Percentiles rank a stretch among this genome's conserved stretches.
Conservation (phyloP, 169 alveolate genomes). For the Plasmodium falciparum region DNA sequence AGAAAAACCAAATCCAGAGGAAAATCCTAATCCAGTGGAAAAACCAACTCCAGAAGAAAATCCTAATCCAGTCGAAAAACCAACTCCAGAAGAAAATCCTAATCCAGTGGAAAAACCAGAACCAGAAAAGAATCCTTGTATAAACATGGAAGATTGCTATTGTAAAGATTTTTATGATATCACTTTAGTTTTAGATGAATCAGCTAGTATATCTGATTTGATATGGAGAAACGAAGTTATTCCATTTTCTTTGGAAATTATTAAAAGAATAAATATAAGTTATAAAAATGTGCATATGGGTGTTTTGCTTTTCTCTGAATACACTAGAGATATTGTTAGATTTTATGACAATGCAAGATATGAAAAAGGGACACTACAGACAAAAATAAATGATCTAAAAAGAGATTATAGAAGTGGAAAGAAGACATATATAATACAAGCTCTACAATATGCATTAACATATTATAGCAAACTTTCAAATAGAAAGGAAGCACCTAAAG, state of each 20-base stretch:
- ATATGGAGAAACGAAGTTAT: constrained; percentile 57
- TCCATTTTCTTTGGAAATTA: constrained; percentile 51
- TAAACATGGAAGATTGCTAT: constrained; percentile 38
- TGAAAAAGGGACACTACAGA: constrained; percentile 20
- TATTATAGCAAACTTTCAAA: constrained; percentile 18
- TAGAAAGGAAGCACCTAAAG: constrained; percentile 64
- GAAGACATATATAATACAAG: constrained; percentile 24
- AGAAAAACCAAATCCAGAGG: neutral
- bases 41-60: constrained; percentile 3
- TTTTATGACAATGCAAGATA: constrained; percentile 42
- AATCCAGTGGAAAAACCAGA: neutral
- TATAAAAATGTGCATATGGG: constrained; percentile 39
- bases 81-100: constrained; percentile 13
- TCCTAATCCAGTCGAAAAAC: neutral
- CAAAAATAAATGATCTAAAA: constrained; percentile 36
- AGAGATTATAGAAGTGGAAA: constrained; percentile 39
- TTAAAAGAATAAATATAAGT: constrained; percentile 32
- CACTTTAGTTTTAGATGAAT: constrained; percentile 65
- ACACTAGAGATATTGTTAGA: constrained; percentile 48
- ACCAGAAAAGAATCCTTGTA: constrained; percentile 11
- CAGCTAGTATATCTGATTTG: constrained; percentile 61
- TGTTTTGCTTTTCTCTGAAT: constrained; percentile 43
- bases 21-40: neutral
- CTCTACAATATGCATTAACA: constrained; percentile 37
- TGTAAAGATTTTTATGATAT: constrained; percentile 64